Percentiles rank a stretch among this genome's conserved stretches.
Evolutionary conservation across 169 alveolate species (phyloP).

Genomic region (Condylostoma magnum): DNA sequence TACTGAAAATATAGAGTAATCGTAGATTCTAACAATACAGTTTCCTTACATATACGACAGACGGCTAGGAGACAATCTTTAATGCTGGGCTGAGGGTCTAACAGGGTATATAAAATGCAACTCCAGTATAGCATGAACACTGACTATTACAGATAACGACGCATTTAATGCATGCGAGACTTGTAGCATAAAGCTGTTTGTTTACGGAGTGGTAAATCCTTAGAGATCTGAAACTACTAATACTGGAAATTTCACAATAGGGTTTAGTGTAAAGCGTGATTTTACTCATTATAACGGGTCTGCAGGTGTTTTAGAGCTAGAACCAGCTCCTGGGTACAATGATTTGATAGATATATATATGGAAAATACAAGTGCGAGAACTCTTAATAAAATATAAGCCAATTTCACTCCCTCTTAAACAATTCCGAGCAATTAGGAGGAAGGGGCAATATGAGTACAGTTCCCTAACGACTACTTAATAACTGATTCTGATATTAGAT

Average conservation of each 20-base stretch:
- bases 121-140: neutral
- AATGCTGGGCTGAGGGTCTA: slow-evolving; percentile 27
- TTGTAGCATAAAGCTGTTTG: neutral
- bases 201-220: slow-evolving; percentile 22
- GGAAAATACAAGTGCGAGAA: neutral
- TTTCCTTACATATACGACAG: slow-evolving; percentile 24
- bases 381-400: neutral
- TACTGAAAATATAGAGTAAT: neutral
- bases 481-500: neutral
- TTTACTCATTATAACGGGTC: neutral
- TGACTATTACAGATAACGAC: slow-evolving; percentile 1
- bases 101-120: slow-evolving; percentile 26
- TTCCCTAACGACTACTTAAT: slow-evolving; percentile 12
- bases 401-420: slow-evolving; percentile 2
- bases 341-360: neutral
- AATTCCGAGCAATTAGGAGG: neutral
- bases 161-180: neutral
- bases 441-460: slow-evolving; percentile 28
- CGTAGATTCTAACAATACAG: neutral
- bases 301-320: slow-evolving; percentile 22
- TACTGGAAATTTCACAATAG: slow-evolving; percentile 21
- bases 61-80: slow-evolving; percentile 6
- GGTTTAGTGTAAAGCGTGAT: neutral
- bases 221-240: neutral
- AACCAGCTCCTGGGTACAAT: neutral